These are phyloP conservation scores for Zelonia costaricensis DNA, from an alignment of 208 protist species.

Conservation along the genomic window DNA sequence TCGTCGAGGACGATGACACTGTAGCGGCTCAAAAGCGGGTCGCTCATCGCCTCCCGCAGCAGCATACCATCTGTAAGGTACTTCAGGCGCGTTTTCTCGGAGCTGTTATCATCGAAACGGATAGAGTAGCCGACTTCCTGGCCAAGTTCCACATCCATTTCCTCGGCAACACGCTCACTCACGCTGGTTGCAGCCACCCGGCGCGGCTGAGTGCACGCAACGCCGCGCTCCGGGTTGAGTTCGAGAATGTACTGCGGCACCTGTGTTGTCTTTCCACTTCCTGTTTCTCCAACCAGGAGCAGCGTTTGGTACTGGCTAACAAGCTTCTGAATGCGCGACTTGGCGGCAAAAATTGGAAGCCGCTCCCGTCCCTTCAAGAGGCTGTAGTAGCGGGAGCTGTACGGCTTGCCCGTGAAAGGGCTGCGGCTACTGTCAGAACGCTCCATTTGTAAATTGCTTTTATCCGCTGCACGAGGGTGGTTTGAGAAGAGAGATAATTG, in stretches of 20 bases:
- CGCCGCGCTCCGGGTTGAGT: conserved; percentile 65
- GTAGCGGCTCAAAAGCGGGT: conserved; percentile 93
- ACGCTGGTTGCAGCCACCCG: conserved; percentile 98
- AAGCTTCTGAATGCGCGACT: conserved; percentile 85
- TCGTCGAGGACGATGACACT: conserved; percentile 99
- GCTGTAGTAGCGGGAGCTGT: conserved; percentile 57
- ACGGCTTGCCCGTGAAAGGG: conserved; percentile 51
- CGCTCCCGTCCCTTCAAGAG: conserved; percentile 55
- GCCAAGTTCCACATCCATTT: conserved; percentile 96
- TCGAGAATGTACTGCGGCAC: conserved; percentile 95
- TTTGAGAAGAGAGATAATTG: too few relatives aligned
- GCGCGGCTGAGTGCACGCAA: conserved; percentile 97
- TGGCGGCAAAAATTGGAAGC: conserved; percentile 77
- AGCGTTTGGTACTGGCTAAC: conserved; percentile 89
- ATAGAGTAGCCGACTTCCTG: conserved; percentile 98
- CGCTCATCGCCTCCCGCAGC: conserved; percentile 96
- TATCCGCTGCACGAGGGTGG: not conserved
- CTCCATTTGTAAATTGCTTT: not conserved
- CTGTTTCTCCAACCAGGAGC: conserved; percentile 93
- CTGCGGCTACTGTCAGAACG: conserved; percentile 21
- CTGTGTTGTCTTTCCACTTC: conserved; percentile 96
- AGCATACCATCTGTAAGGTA: conserved; percentile 99
- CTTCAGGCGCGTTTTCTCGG: conserved; percentile 94
- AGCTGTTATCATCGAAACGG: conserved; percentile 98
- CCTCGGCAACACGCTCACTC: conserved; percentile 98